Evolutionary conservation across 2,329 filamentous ascomycete genomes (phyloP).

Genomic region (Penicillium janthinellum): DNA sequence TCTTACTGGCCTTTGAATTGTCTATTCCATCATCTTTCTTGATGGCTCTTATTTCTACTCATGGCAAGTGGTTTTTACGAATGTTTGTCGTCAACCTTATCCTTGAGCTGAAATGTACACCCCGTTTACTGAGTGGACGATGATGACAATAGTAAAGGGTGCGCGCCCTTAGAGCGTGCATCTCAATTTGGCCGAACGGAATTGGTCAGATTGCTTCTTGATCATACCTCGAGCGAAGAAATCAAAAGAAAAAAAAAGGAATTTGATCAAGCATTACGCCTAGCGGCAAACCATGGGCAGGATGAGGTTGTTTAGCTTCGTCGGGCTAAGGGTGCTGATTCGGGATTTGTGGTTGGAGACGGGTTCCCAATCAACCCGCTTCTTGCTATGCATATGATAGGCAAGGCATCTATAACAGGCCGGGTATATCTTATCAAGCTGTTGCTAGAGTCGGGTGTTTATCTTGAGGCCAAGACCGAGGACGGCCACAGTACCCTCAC

Average conservation of each 20-base stretch:
- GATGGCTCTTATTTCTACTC: too few species aligned
- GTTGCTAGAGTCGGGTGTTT: not conserved
- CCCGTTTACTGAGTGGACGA: too few species aligned
- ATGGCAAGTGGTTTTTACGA: too few species aligned
- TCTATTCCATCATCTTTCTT: too few species aligned
- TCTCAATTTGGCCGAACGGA: not conserved
- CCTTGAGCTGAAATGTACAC: too few species aligned
- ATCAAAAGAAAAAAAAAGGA: not conserved
- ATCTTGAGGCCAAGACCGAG: not conserved
- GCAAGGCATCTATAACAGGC: not conserved
- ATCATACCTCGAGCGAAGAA: not conserved
- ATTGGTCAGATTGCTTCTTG: not conserved
- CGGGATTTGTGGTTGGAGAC: not conserved
- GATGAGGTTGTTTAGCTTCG: not conserved
- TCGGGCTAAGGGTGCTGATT: not conserved
- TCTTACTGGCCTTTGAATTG: too few species aligned
- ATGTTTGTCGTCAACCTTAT: too few species aligned
- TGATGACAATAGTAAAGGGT: too few species aligned
- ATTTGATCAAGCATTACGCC: not conserved
- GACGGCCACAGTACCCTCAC: not conserved
- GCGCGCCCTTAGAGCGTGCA: not conserved
- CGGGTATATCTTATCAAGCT: not conserved
- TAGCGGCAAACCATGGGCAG: not conserved
- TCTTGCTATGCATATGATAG: not conserved
- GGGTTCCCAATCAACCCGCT: not conserved